Base-by-base conservation (phyloP, 2,329 filamentous ascomycete genomes). In the Aureobasidium subglaciale region DNA sequence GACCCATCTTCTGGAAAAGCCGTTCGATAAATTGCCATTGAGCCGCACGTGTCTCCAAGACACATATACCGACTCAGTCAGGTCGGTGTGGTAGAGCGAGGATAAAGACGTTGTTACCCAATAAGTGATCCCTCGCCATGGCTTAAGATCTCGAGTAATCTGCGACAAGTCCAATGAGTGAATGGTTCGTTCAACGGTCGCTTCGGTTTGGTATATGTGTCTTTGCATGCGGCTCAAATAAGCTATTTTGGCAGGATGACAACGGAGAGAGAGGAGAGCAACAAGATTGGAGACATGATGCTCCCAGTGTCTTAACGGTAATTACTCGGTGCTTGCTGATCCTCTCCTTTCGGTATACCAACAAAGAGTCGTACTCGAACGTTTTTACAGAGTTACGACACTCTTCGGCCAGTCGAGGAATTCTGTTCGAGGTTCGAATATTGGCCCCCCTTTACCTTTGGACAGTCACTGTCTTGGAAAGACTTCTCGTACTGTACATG, bases 1-100 rank as follows among this genome's bases (percentile, higher is more conserved):
- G 48, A 41, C 35, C 35, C 35, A 52, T 52, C 48, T 40, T 52
- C 48, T 52, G 48, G 48, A 52, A 52, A 52, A 40, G 35, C 48
- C 48, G 48, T 52, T 52, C 48, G 35, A 52, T 52, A 40, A n/a
- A 52, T 52, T 52, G 48, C 48, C n/a, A 11, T 32, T 40, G 42
- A 13, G 35, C 48, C 48, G 48, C 48, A 52, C 48, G 48, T 52
- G 48, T 40, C n/a, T 24, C 48, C 35, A 27, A 52, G 48, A 52
- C 48, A 41, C 15, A 9, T 38, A 50, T 34, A 50, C 46, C 46
- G 34, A 38, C 32, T 38, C 40, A 18, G 24, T 11, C 10, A 20
- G 10, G 29, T 32, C 20, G 22, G 24, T 50, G 46, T 32, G 35
- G 7, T 41, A 25, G n/a, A 52, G 35, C 48, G 48, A 40, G 27